phyloP scores from a whole-genome alignment of 176 grass and related monocot genomes.

The Avena insularis region DNA sequence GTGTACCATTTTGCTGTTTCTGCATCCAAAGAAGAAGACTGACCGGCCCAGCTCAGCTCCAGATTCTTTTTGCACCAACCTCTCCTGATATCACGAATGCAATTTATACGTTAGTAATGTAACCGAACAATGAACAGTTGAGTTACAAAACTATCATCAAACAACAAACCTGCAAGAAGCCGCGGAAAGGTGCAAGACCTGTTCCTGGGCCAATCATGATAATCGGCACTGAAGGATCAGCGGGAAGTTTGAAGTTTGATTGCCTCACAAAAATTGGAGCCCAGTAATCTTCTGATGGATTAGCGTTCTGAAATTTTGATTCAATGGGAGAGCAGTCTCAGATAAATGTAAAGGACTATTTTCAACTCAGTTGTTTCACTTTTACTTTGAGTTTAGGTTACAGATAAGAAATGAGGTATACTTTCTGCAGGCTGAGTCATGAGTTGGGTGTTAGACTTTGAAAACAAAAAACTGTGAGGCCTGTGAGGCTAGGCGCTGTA shows the following conservation, averaged over 20 bases:
- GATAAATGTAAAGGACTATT: constrained; percentile 2
- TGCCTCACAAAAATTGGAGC: constrained; percentile 86
- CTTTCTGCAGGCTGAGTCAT: background rate
- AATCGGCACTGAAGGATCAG: constrained; percentile 69
- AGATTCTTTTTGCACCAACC: constrained; percentile 68
- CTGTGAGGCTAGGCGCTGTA: background rate
- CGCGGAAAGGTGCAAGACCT: constrained; percentile 91
- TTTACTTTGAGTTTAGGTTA: constrained; percentile 5
- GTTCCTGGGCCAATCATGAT: constrained; percentile 95
- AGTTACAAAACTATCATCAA: constrained; percentile 6
- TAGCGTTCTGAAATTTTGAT: constrained; percentile 61
- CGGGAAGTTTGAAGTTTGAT: constrained; percentile 89
- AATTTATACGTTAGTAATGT: constrained; percentile 36
- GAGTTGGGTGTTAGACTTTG: background rate
- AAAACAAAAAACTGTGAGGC: background rate
- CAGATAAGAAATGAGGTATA: constrained; percentile 13
- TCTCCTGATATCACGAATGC: constrained; percentile 63
- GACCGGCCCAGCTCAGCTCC: constrained; percentile 73
- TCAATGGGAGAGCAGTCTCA: constrained; percentile 31
- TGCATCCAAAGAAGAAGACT: constrained; percentile 93
- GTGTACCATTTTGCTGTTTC: constrained; percentile 85
- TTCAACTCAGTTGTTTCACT: background rate
- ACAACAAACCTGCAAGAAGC: constrained; percentile 78
- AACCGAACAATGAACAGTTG: background rate
- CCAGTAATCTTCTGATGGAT: constrained; percentile 72